Base-by-base conservation (phyloP, 495 filamentous ascomycete genomes). In the Entonaema liquescens region DNA sequence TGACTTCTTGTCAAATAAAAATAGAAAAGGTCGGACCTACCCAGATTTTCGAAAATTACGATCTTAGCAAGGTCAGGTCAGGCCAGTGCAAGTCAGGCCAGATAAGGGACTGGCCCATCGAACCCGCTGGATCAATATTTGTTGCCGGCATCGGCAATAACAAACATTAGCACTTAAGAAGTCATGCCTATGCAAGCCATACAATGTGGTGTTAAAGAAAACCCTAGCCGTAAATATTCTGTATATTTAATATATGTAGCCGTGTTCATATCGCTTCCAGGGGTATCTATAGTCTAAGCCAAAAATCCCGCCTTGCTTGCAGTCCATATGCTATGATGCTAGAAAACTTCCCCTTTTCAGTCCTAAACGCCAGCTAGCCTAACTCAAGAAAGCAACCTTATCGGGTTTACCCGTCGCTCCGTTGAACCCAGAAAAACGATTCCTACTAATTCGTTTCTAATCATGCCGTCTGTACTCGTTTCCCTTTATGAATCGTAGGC, bases 221-320 rank as follows among this genome's bases (percentile, higher is more conserved):
- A 56, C 8, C 5, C 11, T 0, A 19, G n/a, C 11, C 38, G 17
- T 23, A 62, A 61, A 40, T 57, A 65, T 53, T 19, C 33, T 12
- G 21, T 68, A 61, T 62, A 66, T 73, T 66, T 52, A 47, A 62
- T 66, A 44, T 35, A 64, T 56, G 17, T 55, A 62, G 21, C 40
- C 52, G 6, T 55, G 52, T 55, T 40, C 56, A 61, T 67, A 71
- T 72, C 66, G 65, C 70, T 55, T 72, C 65, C 47, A 35, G 65
- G 70, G 70, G 65, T 73, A 73, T 73, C 70, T 73, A 69, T 68
- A 50, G 23, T 50, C 50, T 58, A 64, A 33, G 33, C 55, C 55
- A 59, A 72, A 72, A 72, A 65, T 58, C 29, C 42, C 44, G 17
- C 28, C 36, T 47, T 23, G 36, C 55, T 61, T 61, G 31, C 38